Evolutionary conservation across 1,284 basidiomycete species (phyloP), one percentile per base, ranked within the genome.

Genomic region (Apiotrichum laibachii): DNA sequence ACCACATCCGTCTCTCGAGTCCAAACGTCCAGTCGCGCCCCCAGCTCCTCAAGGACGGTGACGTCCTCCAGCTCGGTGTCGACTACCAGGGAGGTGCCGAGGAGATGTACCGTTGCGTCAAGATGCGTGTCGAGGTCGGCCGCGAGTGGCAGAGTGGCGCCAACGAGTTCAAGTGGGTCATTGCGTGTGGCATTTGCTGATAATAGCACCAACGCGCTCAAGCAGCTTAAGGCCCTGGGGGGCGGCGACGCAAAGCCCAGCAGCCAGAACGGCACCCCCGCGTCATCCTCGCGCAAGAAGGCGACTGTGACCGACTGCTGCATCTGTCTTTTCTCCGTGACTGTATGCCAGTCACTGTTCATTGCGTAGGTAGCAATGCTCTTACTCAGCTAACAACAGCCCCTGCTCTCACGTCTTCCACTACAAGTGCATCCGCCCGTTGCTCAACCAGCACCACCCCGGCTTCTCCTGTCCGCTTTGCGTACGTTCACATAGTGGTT

Each of bases 31-130:
- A 95, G 72, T 88, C 86, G 3, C 82, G 86, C 43, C 85, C 92
- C 0, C 88, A 85, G 64, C 85, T 86, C 63, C 82, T 99, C 70
- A 90, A 89, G 77, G 95, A 98, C 65, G 95, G 95, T 1, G 95
- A 99, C 78, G 85, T 98, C 18, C 80, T 99, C 9, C 95, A 99
- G 79, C 85, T 98, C 1, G 95, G 95, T 1, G 93, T 99, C 35
- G 96, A 99, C 75, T 99, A 97, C 78, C 95, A 98, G 77, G 95
- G 95, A 33, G 96, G 95, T 0, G 86, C 90, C 6, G 94, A 99
- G 79, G 94, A 98, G 77, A 92, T 97, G 62, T 99, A 96, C 79
- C 90, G 97, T 78, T 93, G 90, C 65, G 92, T 99, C 63, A 98
- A 97, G 84, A 96, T 99, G 78, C 85, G 92, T 61, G 84, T 99